These are phyloP conservation scores for Colletotrichum shisoi DNA, from an alignment of 2,329 filamentous ascomycete genomes.

Conservation along the genomic window DNA sequence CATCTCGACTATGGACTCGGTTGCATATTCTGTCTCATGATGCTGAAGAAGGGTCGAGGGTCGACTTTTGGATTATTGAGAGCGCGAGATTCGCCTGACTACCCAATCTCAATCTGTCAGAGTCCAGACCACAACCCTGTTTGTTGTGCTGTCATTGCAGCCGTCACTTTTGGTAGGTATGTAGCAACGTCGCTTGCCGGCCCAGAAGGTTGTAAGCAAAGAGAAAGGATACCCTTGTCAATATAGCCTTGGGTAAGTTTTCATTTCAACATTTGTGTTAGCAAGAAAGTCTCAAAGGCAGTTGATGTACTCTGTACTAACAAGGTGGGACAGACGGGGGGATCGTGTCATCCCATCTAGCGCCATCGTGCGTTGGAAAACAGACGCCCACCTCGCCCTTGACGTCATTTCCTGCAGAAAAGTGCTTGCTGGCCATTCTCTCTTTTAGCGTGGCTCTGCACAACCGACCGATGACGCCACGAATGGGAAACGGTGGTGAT, in stretches of 20 bases:
- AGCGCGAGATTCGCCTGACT: not conserved
- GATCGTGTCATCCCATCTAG: conserved; percentile 30
- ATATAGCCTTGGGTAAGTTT: not conserved
- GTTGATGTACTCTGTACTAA: not conserved
- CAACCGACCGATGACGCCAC: conserved; percentile 21
- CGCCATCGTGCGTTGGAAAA: conserved; percentile 25
- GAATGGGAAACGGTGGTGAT: conserved; percentile 8
- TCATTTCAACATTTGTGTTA: conserved; percentile 2
- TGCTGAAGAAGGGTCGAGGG: no score
- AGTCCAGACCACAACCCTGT: conserved; percentile 18
- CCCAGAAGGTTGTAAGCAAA: conserved; percentile 21
- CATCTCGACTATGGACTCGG: not conserved
- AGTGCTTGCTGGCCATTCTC: conserved; percentile 14
- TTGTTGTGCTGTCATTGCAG: conserved; percentile 8
- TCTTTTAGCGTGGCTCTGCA: conserved; percentile 12
- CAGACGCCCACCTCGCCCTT: conserved; percentile 20
- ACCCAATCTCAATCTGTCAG: not conserved
- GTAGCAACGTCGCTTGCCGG: not conserved
- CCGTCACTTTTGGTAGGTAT: conserved; percentile 13
- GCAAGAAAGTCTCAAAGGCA: not conserved
- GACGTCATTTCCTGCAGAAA: conserved; percentile 27
- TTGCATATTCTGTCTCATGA: not conserved
- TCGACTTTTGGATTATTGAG: not conserved
- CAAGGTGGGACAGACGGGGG: conserved; percentile 1
- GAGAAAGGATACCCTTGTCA: conserved; percentile 26